Conservation (phyloP, 768 basidiomycete species). For the Termitomyces sp. region DNA sequence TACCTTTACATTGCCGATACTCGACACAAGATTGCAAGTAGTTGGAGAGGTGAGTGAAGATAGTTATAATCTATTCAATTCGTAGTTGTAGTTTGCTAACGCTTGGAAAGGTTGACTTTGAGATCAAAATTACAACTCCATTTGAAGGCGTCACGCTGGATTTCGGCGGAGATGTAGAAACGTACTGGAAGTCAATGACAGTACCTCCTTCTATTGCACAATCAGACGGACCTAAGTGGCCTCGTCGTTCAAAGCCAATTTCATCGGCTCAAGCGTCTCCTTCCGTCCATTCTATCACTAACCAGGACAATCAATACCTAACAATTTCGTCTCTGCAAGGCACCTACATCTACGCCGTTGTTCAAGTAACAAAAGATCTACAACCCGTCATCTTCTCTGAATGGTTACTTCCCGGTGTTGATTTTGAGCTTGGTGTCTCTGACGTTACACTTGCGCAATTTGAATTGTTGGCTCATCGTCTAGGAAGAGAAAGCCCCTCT, state of each 20-base stretch:
- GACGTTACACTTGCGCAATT: constrained; percentile 87
- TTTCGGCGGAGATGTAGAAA: constrained; percentile 93
- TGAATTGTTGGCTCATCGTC: constrained; percentile 50
- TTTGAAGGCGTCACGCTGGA: constrained; percentile 92
- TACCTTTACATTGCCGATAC: constrained; percentile 65
- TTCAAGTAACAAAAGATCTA: constrained; percentile 90
- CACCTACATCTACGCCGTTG: constrained; percentile 78
- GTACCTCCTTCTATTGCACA: constrained; percentile 37
- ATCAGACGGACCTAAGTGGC: constrained; percentile 31
- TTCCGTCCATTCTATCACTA: constrained; percentile 49
- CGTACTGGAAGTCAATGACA: constrained; percentile 94
- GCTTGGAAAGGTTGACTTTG: constrained; percentile 70
- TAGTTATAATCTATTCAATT: background rate
- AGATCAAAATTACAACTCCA: constrained; percentile 78
- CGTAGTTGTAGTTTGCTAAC: constrained; percentile 4
- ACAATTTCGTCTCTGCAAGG: constrained; percentile 89
- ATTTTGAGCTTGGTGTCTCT: constrained; percentile 73
- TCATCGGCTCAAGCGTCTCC: constrained; percentile 69
- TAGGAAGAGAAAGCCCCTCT: constrained; percentile 38
- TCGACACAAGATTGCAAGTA: constrained; percentile 89
- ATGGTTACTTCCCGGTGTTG: constrained; percentile 69
- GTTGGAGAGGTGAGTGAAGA: constrained; percentile 76
- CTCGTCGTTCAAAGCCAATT: constrained; percentile 37
- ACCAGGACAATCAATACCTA: constrained; percentile 46
- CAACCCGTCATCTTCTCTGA: constrained; percentile 82